Evolutionary conservation across 2,329 filamentous ascomycete genomes (phyloP).

Genomic region (Epichloe elymi): DNA sequence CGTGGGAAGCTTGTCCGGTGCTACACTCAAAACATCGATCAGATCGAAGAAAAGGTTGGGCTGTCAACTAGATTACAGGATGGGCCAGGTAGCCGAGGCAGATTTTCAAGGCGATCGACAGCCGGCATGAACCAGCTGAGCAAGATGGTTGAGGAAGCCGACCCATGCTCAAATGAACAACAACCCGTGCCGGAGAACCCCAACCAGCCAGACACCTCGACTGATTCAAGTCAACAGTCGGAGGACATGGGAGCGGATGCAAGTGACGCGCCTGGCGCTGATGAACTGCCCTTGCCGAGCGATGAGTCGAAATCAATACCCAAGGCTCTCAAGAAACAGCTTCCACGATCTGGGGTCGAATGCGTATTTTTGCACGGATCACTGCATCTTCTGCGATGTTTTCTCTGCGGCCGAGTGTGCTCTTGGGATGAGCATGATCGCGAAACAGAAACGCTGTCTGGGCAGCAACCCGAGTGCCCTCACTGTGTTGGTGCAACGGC

Average conservation of each 20-base stretch:
- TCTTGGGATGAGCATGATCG: constrained; percentile 46
- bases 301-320: constrained; percentile 8
- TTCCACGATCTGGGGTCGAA: constrained; percentile 35
- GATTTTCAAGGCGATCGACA: constrained; percentile 40
- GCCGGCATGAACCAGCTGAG: constrained; percentile 20
- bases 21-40: constrained; percentile 67
- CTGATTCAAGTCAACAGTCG: constrained; percentile 5
- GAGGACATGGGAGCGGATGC: constrained; percentile 7
- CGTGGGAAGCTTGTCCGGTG: constrained; percentile 55
- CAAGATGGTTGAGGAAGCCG: constrained; percentile 25
- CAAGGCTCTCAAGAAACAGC: constrained; percentile 12
- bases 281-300: constrained; percentile 10
- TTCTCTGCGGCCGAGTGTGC: constrained; percentile 42
- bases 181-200: constrained; percentile 7
- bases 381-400: constrained; percentile 51
- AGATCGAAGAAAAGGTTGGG: constrained; percentile 57
- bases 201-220: neutral
- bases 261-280: neutral
- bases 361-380: constrained; percentile 63
- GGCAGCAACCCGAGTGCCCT: constrained; percentile 54
- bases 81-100: constrained; percentile 47
- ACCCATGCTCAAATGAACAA: constrained; percentile 4
- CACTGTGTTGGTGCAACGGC: constrained; percentile 50
- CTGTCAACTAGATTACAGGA: constrained; percentile 47
- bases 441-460: constrained; percentile 44